These are phyloP conservation scores for Magnolia changhungtana DNA, from an alignment of 164 flowering plant genomes.

Conservation along the genomic window DNA sequence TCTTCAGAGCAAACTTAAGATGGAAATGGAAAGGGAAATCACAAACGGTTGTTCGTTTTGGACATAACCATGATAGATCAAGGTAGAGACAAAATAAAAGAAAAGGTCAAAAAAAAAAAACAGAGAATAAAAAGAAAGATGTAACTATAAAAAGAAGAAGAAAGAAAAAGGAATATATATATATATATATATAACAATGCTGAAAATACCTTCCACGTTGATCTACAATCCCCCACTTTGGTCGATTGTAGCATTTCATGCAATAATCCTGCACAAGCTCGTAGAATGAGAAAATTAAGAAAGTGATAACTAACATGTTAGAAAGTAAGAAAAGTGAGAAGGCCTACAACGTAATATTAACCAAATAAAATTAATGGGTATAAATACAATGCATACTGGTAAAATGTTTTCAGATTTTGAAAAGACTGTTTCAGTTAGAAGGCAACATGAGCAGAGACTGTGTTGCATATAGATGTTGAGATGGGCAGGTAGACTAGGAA, in stretches of 20 bases:
- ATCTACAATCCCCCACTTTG: constrained; percentile 62
- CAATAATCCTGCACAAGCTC: constrained; percentile 56
- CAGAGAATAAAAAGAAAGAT: background rate
- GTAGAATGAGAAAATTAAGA: background rate
- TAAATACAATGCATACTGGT: background rate
- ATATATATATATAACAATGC: background rate
- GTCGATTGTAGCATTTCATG: constrained; percentile 90
- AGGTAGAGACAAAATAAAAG: no score
- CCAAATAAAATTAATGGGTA: background rate
- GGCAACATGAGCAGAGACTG: background rate
- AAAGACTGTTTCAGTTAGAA: background rate
- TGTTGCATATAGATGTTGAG: no score
- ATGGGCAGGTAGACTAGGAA: no score
- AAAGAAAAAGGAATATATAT: background rate
- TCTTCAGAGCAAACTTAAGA: no score
- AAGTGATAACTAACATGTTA: background rate
- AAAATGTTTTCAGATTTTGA: no score
- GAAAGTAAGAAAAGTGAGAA: background rate
- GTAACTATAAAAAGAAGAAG: background rate
- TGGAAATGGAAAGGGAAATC: no score
- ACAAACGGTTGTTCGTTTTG: no score
- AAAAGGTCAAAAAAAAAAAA: no score
- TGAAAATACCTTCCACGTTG: constrained; percentile 85
- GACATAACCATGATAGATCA: no score
- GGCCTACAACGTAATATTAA: background rate